phyloP scores from a whole-genome alignment of 306 rosid genomes.

The Betula pendula region DNA sequence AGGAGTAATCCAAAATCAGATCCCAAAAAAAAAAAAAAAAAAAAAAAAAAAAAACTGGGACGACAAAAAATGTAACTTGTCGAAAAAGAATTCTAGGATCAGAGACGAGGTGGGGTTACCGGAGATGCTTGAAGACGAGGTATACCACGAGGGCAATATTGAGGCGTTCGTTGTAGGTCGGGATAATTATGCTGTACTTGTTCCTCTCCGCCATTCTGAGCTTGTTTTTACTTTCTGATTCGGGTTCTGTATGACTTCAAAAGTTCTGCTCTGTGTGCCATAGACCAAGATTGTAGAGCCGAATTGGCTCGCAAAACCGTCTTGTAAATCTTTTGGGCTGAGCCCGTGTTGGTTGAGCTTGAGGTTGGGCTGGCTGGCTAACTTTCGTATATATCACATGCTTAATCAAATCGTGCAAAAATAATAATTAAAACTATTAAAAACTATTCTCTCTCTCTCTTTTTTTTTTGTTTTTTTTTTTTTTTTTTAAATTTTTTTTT shows the following conservation, averaged over 20 bases:
- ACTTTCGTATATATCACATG: too few species aligned
- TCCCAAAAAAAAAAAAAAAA: not conserved
- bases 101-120: conserved; percentile 15
- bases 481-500: too few species aligned
- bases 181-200: conserved; percentile 85
- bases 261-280: not conserved
- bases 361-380: not conserved
- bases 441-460: too few species aligned
- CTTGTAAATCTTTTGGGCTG: not conserved
- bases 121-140: conserved; percentile 89
- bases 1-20: not conserved
- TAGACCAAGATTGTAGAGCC: not conserved
- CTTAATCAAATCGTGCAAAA: too few species aligned
- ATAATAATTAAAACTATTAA: too few species aligned
- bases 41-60: not conserved
- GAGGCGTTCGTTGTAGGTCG: conserved; percentile 90
- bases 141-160: conserved; percentile 84
- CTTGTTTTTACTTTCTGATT: not conserved
- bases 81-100: not conserved
- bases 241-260: not conserved
- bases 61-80: not conserved
- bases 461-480: too few species aligned
- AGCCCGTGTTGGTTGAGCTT: not conserved
- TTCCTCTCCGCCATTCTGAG: conserved; percentile 44
- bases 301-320: not conserved